Evolutionary conservation across 2,329 filamentous ascomycete species (phyloP), one percentile per base, ranked within the genome.

Genomic region (Exophiala sp.): DNA sequence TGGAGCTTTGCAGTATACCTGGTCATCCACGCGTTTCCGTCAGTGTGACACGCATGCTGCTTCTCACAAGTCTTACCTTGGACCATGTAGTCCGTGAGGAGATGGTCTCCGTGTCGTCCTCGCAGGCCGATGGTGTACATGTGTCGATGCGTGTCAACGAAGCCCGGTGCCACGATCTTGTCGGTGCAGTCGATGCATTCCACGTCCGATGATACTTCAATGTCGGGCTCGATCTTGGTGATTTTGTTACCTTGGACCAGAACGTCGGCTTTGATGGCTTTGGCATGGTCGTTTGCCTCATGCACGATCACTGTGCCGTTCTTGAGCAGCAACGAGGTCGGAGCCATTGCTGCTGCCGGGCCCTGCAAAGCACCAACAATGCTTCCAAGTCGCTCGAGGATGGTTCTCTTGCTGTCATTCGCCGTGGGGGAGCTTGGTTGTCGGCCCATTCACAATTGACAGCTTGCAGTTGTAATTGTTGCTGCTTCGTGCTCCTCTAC

Each of bases 1-100:
- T 60, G 7, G 60, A 65, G 16, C 64, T 65, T 14, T 68, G 63
- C 11, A 70, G 61, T 47, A 75, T 75, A 14, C 72, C 73, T 71
- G 35, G 70, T 55, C 3, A 63, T 65, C 50, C 55, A 61, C 18
- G 62, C 53, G 11, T 55, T 47, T 47, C 60, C 65, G 12, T 58
- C 57, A 41, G 60, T 63, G 14, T 69, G 73, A 52, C 76, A 68
- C 35, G 75, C 62, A 5, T 73, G 57, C 39, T 66, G 56, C 3
- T 58, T 57, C 5, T 49, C 57, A 0, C 57, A n/a, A n/a, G 18
- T 20, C 52, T 21, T 11, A 55, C 52, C 52, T 39, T 47, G 12
- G 21, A 47, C 42, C 1, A 55, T 4, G 36, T 55, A 55, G n/a
- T 55, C 53, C 12, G 4, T 8, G 10, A 55, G 35, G 21, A 47